These are phyloP conservation scores for Huntiella moniliformis DNA, from an alignment of 2,329 filamentous ascomycete species.

Conservation along the genomic window DNA sequence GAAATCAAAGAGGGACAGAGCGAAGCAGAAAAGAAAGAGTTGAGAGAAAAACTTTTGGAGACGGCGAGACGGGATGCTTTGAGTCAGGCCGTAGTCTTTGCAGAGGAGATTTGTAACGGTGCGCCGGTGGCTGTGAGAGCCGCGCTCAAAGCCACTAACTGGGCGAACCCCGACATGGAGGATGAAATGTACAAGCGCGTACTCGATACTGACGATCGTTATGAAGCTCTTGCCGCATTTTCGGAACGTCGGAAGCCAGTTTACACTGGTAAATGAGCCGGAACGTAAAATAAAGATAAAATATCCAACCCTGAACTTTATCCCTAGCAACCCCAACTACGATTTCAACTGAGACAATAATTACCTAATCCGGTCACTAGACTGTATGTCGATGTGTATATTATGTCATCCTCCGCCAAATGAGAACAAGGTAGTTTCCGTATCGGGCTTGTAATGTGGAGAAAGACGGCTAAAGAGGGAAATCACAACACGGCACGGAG, in stretches of 20 bases:
- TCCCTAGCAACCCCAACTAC: neutral
- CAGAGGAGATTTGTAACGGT: conserved; percentile 72
- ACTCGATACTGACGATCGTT: conserved; percentile 63
- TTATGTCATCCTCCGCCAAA: too few species aligned
- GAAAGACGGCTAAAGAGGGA: neutral
- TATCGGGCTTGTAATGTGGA: neutral
- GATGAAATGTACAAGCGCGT: conserved; percentile 74
- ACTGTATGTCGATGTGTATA: too few species aligned
- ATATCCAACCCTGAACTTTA: neutral
- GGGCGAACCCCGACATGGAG: conserved; percentile 59
- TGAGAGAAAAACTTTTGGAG: conserved; percentile 25
- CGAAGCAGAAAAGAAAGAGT: conserved; percentile 7
- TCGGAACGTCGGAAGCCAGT: conserved; percentile 40
- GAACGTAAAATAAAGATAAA: neutral
- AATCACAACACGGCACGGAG: conserved; percentile 5
- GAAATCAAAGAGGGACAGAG: conserved; percentile 18
- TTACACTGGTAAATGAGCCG: conserved; percentile 32
- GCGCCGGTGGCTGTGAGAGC: conserved; percentile 69
- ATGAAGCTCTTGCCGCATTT: conserved; percentile 80
- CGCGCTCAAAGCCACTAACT: conserved; percentile 58
- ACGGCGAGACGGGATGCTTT: conserved; percentile 49
- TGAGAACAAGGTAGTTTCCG: too few species aligned
- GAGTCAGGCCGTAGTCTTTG: conserved; percentile 58
- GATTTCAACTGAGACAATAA: too few species aligned
- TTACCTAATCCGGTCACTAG: too few species aligned